Conservation (phyloP, 2,329 filamentous ascomycete species). For the Aspergillus quadrilineatus region DNA sequence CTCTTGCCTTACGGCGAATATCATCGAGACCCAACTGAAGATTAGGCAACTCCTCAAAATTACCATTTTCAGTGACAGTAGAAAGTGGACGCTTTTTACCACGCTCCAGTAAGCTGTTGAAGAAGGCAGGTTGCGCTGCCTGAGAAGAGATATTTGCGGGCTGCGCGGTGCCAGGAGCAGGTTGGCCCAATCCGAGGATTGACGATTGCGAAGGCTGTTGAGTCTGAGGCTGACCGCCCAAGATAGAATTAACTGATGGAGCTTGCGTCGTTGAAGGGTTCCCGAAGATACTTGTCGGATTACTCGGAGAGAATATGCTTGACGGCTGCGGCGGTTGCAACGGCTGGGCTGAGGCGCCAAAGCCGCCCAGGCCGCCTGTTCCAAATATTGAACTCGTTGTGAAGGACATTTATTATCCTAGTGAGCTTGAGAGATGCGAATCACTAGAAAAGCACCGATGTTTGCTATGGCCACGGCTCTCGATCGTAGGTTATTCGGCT, state of each 20-base stretch:
- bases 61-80: conserved; percentile 55
- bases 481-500: neutral
- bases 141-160: conserved; percentile 30
- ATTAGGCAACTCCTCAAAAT: conserved; percentile 76
- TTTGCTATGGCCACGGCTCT: neutral
- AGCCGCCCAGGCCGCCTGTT: conserved; percentile 25
- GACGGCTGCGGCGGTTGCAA: conserved; percentile 14
- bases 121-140: conserved; percentile 57
- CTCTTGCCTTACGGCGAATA: conserved; percentile 73
- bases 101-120: conserved; percentile 63
- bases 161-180: conserved; percentile 23
- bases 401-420: conserved; percentile 18
- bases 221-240: conserved; percentile 25
- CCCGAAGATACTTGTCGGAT: conserved; percentile 29
- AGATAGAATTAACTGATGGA: conserved; percentile 25
- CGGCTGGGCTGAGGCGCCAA: conserved; percentile 25
- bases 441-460: neutral
- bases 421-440: neutral
- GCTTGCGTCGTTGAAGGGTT: conserved; percentile 25
- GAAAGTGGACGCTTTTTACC: conserved; percentile 67
- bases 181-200: conserved; percentile 29
- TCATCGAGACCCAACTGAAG: conserved; percentile 90
- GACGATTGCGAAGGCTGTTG: conserved; percentile 28
- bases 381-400: conserved; percentile 32
- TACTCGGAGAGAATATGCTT: conserved; percentile 30